Base-by-base conservation (phyloP, 257 asterid genomes). In the Solanum arcanum region DNA sequence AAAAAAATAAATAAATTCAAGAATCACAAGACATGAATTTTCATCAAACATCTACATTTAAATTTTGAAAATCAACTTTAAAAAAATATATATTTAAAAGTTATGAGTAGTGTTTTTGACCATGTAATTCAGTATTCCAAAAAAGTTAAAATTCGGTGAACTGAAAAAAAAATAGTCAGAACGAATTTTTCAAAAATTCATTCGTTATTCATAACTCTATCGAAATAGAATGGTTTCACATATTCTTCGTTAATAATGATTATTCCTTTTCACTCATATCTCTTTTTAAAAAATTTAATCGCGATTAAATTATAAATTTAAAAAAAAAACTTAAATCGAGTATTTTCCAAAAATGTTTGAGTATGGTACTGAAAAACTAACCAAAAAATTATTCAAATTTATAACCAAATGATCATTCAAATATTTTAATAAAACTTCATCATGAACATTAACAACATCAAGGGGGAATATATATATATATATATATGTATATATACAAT, bases 1-100 rank as follows among this genome's bases (percentile, higher is more conserved):
- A 16, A 52, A 16, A 16, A 52, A 16, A 49, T 49, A 87, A 78
- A 88, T 86, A 76, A 89, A 60, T 60, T 73, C 83, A 90, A 91
- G 64, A 90, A 88, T 88, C 90, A 88, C 88, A 87, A 87, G 66
- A 6, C 86, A 92, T 90, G 84, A 84, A 29, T 4, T 46, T 66
- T 41, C 84, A 74, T 76, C 72, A 86, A 33, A 52, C 76, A 86
- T 49, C 42, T 35, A 49, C 27, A 86, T 86, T 18, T 2, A 33
- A 72, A 4, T 4, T 21, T 7, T 31, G 29, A 56, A 68, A 42
- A 13, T 70, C 42, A 7, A 37, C 60, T 49, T 2, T 2, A 8
- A 59, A 6, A 69, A n/a, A 16, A 83, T 29, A 5, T 5, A n/a
- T 60, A 60, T 66, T 29, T 70, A 69, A 23, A 70, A 70, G 42